Percentiles rank a stretch among this genome's conserved stretches.
phyloP scores from a whole-genome alignment of 2,329 filamentous ascomycete species.

The Monilinia fructicola region DNA sequence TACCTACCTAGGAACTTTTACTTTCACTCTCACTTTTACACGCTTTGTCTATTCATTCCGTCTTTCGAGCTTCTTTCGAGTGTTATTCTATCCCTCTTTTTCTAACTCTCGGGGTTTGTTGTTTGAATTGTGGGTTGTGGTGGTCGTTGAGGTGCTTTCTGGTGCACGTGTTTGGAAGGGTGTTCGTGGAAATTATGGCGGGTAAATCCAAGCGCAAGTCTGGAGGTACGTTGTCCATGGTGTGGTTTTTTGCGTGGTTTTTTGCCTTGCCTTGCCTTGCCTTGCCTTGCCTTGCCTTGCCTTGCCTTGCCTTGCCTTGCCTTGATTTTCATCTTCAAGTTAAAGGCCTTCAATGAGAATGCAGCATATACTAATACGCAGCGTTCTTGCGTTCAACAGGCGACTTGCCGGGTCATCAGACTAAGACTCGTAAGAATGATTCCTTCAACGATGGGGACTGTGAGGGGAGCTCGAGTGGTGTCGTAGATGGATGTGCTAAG shows the following conservation, averaged over 20 bases:
- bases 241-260: background rate
- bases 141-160: background rate
- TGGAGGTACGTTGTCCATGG: conserved; percentile 5
- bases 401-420: background rate
- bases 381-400: background rate
- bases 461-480: background rate
- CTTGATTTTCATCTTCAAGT: background rate
- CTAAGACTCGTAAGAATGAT: background rate
- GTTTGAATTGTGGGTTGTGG: background rate
- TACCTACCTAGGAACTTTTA: too few species aligned
- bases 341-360: background rate
- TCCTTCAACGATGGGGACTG: background rate
- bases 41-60: background rate
- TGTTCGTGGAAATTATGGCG: background rate
- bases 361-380: background rate
- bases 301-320: background rate
- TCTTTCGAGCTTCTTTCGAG: background rate
- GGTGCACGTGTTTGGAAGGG: background rate
- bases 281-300: background rate
- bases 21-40: too few species aligned
- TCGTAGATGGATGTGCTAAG: background rate
- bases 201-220: conserved; percentile 16
- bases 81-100: background rate
- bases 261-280: too few species aligned
- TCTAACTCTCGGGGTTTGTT: background rate